phyloP scores from a whole-genome alignment of 176 grass and related monocot genomes.

The Dendrocalamus sinicus region DNA sequence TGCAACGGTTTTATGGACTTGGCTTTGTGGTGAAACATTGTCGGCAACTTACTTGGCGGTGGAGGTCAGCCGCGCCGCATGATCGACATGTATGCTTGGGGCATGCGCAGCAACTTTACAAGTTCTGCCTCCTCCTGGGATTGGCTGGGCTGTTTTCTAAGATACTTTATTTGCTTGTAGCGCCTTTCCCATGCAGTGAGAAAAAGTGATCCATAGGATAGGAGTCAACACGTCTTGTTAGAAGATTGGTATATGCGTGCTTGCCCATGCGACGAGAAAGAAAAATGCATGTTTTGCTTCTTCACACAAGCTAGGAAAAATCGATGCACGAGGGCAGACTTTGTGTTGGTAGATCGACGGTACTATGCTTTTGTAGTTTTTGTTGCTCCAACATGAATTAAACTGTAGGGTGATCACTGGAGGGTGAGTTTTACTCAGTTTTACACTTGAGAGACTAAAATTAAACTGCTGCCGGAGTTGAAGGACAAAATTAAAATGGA shows the following conservation, averaged over 20 bases:
- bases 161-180: not conserved
- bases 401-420: no score
- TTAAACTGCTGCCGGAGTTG: no score
- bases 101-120: no score
- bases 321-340: not conserved
- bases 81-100: constrained; percentile 14
- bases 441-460: no score
- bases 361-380: not conserved
- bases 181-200: not conserved
- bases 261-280: not conserved
- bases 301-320: not conserved
- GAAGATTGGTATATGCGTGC: not conserved
- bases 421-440: no score
- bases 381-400: not conserved
- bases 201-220: not conserved
- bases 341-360: not conserved
- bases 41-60: no score
- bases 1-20: no score
- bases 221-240: not conserved
- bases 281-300: not conserved
- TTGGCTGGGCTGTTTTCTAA: no score
- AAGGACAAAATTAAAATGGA: no score
- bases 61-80: no score
- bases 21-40: no score
- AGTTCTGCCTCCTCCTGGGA: no score